These are phyloP conservation scores for Aspergillus wentii DNA, from an alignment of 495 filamentous ascomycete genomes.

Conservation along the genomic window DNA sequence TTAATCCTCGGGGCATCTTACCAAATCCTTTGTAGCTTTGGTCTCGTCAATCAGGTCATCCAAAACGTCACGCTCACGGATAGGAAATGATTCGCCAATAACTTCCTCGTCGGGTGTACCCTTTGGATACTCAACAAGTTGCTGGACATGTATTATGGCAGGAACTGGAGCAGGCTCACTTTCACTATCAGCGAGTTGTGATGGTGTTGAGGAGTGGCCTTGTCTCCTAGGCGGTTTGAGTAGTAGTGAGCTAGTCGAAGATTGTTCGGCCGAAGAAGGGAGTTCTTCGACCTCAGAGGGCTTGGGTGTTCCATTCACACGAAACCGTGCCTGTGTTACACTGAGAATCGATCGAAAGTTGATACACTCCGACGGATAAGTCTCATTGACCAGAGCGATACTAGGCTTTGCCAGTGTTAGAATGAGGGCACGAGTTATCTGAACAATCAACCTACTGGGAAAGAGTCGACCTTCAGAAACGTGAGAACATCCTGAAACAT, in stretches of 20 bases:
- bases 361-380: conserved; percentile 77
- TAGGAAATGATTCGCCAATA: background rate
- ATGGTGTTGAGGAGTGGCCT: conserved; percentile 10
- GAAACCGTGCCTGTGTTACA: conserved; percentile 54
- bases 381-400: conserved; percentile 65
- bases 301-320: conserved; percentile 38
- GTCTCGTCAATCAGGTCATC: conserved; percentile 56
- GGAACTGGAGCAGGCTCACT: too few relatives aligned
- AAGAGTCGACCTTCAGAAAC: conserved; percentile 44
- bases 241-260: conserved; percentile 11
- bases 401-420: conserved; percentile 36
- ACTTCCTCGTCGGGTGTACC: background rate
- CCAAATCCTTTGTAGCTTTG: conserved; percentile 48
- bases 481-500: conserved; percentile 60
- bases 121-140: background rate
- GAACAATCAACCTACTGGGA: conserved; percentile 39
- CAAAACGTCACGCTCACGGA: conserved; percentile 40
- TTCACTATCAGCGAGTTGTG: conserved; percentile 7
- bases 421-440: conserved; percentile 9
- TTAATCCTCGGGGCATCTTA: too few relatives aligned
- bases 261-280: conserved; percentile 3
- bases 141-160: background rate
- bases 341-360: conserved; percentile 53
- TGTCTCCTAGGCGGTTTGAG: conserved; percentile 23
- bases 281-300: conserved; percentile 3